A percentile compares a stretch with the other conserved stretches of the same genome.
phyloP scores from a whole-genome alignment of 1,284 basidiomycete genomes.

The Schizopora paradoxa region DNA sequence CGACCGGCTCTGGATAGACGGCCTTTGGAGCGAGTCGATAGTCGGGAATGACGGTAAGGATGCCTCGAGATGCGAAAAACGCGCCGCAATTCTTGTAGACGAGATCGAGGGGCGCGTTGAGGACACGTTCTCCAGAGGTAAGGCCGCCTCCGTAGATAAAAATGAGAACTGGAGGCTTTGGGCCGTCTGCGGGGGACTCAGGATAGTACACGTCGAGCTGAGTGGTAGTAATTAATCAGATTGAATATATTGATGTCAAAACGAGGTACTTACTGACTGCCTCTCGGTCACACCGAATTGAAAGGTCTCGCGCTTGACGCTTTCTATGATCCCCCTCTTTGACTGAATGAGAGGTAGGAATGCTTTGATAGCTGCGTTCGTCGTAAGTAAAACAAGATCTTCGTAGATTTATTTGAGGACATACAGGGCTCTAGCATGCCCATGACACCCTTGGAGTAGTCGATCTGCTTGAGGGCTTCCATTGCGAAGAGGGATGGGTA shows the following conservation, averaged over 20 bases:
- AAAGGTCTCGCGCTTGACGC: constrained; percentile 45
- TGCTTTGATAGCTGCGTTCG: constrained; percentile 18
- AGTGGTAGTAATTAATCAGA: neutral
- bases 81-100: constrained; percentile 50
- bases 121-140: constrained; percentile 39
- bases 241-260: too few species aligned
- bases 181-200: constrained; percentile 22
- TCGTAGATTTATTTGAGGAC: too few species aligned
- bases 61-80: constrained; percentile 54
- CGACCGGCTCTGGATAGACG: constrained; percentile 45
- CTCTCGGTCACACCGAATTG: constrained; percentile 47
- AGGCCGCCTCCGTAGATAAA: constrained; percentile 64
- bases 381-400: too few species aligned
- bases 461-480: too few species aligned
- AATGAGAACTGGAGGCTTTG: constrained; percentile 48
- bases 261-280: constrained; percentile 50
- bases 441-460: too few species aligned
- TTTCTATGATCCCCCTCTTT: constrained; percentile 35
- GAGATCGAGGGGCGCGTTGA: constrained; percentile 43
- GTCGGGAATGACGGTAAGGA: constrained; percentile 56
- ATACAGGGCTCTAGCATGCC: too few species aligned
- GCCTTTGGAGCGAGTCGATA: constrained; percentile 54
- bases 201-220: constrained; percentile 60
- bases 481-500: too few species aligned
- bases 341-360: constrained; percentile 41